Evolutionary conservation across 1,284 basidiomycete species (phyloP).

Genomic region (Leucoagaricus sp.): DNA sequence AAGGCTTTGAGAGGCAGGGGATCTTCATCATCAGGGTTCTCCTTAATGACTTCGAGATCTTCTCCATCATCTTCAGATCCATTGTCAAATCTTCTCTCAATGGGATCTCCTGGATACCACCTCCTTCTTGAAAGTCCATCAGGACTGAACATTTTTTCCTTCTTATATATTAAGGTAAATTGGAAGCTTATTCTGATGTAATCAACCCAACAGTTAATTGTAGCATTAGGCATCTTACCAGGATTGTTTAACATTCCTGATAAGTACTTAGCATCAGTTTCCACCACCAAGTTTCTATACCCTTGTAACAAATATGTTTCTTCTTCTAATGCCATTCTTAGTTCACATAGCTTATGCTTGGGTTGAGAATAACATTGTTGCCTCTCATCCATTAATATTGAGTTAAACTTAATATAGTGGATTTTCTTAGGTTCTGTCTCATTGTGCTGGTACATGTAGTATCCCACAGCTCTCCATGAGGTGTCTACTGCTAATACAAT

Average conservation of each 20-base stretch:
- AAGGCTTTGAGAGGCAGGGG: conserved; percentile 5
- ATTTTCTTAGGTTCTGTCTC: not conserved
- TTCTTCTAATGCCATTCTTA: conserved; percentile 5
- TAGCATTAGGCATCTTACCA: conserved; percentile 19
- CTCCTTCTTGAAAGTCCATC: conserved; percentile 7
- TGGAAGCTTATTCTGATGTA: conserved; percentile 17
- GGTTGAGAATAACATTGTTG: conserved; percentile 14
- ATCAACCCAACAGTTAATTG: conserved; percentile 23
- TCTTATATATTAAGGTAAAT: conserved; percentile 16
- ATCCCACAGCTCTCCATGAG: conserved; percentile 12
- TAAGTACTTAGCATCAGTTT: no score
- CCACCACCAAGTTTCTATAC: no score
- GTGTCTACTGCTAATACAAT: conserved; percentile 32
- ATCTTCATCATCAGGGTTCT: not conserved
- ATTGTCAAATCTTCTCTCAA: not conserved
- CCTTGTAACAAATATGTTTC: no score
- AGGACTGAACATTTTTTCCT: conserved; percentile 13
- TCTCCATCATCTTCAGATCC: not conserved
- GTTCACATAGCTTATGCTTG: conserved; percentile 11
- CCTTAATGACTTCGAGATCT: not conserved
- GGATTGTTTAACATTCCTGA: conserved; percentile 24
- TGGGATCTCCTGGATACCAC: not conserved
- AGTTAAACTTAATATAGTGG: conserved; percentile 11
- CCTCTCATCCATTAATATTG: not conserved
- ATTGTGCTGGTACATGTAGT: conserved; percentile 8